Percentiles rank a stretch among this genome's conserved stretches.
phyloP scores from a whole-genome alignment of 1,284 basidiomycete species.

The Tylopilus orsonianus region DNA sequence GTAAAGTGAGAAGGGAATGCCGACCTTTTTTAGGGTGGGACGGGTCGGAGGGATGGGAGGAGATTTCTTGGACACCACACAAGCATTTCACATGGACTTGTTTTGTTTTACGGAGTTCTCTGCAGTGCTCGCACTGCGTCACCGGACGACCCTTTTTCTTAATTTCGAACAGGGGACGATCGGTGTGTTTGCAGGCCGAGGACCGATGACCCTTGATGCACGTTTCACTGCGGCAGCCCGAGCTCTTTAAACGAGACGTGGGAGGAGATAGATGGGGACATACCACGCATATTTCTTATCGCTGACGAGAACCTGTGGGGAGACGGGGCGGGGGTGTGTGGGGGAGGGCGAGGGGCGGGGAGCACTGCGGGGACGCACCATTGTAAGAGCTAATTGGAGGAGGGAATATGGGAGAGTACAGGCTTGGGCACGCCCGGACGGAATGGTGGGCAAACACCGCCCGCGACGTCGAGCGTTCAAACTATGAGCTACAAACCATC shows the following conservation, averaged over 20 bases:
- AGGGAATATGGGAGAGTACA: conserved; percentile 16
- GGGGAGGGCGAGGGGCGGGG: neutral
- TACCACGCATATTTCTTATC: conserved; percentile 83
- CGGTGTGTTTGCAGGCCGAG: conserved; percentile 73
- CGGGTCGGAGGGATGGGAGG: conserved; percentile 30
- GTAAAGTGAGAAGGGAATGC: conserved; percentile 22
- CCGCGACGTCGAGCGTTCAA: conserved; percentile 45
- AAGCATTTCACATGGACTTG: conserved; percentile 71
- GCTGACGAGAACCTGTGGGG: conserved; percentile 65
- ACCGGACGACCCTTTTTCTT: conserved; percentile 81
- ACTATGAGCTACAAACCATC: conserved; percentile 41
- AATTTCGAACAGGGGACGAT: conserved; percentile 76
- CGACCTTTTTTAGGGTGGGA: conserved; percentile 57
- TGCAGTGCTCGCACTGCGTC: conserved; percentile 79
- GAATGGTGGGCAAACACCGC: conserved; percentile 42
- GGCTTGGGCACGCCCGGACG: conserved; percentile 32
- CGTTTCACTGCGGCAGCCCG: conserved; percentile 52
- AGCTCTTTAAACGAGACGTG: conserved; percentile 7
- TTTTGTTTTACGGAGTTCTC: conserved; percentile 73
- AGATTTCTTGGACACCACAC: conserved; percentile 45
- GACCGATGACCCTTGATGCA: conserved; percentile 85
- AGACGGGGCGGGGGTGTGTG: conserved; percentile 3
- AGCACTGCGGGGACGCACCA: conserved; percentile 44
- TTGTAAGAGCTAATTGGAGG: conserved; percentile 14
- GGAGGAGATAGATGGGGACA: conserved; percentile 19